Evolutionary conservation across 2,329 filamentous ascomycete species (phyloP).

Genomic region (Aureobasidium leucospermi): DNA sequence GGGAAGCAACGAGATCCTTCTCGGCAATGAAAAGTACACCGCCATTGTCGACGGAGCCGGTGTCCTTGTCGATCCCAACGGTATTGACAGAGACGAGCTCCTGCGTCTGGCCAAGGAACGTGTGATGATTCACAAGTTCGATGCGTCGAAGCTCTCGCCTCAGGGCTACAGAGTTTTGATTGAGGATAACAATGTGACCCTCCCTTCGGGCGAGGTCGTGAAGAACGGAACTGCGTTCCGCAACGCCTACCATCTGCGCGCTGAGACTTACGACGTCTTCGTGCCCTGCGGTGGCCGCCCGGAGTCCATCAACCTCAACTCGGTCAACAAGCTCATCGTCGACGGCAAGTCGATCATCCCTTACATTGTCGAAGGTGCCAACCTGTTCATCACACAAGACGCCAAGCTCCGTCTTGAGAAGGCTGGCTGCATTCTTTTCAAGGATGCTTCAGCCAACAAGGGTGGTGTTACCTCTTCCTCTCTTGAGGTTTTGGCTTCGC

Average conservation of each 20-base stretch:
- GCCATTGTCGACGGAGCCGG: conserved; percentile 94
- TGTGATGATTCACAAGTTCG: conserved; percentile 83
- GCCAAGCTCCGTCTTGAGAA: conserved; percentile 91
- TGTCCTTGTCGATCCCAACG: conserved; percentile 87
- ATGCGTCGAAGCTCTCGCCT: conserved; percentile 74
- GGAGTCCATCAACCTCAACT: conserved; percentile 89
- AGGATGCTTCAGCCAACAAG: conserved; percentile 98
- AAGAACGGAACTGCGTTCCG: conserved; percentile 92
- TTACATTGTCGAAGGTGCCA: conserved; percentile 96
- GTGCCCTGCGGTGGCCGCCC: conserved; percentile 95
- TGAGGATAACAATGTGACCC: conserved; percentile 80
- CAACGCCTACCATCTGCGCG: conserved; percentile 91
- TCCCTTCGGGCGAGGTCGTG: conserved; percentile 79
- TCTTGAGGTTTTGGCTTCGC: conserved; percentile 85
- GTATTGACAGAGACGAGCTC: conserved; percentile 77
- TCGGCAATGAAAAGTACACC: conserved; percentile 92
- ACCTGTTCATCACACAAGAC: conserved; percentile 97
- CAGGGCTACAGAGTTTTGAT: conserved; percentile 87
- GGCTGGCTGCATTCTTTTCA: conserved; percentile 92
- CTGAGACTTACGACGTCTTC: conserved; percentile 69
- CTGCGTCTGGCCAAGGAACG: conserved; percentile 76
- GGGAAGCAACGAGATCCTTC: conserved; percentile 94
- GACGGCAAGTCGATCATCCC: conserved; percentile 82
- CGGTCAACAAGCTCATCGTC: conserved; percentile 78
- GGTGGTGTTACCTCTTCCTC: conserved; percentile 96